Evolutionary conservation across 176 grass and related monocot species (phyloP).

Genomic region (Ananas comosus): DNA sequence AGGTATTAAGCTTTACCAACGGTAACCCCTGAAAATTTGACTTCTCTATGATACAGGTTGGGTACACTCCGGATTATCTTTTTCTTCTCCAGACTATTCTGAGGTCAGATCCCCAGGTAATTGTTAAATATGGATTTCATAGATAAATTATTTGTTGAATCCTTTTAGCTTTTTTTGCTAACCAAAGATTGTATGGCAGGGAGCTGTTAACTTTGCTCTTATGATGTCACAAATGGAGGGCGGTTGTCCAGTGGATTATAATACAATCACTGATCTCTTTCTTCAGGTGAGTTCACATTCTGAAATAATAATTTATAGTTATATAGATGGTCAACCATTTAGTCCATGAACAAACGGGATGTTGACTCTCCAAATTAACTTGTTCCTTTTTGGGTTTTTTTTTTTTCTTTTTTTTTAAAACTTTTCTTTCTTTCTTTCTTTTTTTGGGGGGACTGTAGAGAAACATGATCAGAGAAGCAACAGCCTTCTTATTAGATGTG

Average conservation of each 20-base stretch:
- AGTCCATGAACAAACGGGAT: neutral
- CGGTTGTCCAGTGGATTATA: constrained; percentile 84
- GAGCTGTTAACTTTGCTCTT: constrained; percentile 95
- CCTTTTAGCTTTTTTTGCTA: constrained; percentile 1
- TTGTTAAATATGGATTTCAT: no score
- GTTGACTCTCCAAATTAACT: neutral
- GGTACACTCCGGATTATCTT: constrained; percentile 90
- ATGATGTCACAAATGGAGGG: constrained; percentile 99
- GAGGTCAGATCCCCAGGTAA: constrained; percentile 87
- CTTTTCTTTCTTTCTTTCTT: no score
- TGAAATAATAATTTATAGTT: neutral
- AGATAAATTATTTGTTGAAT: neutral
- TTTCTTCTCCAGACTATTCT: constrained; percentile 93
- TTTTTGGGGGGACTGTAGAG: constrained; percentile 22
- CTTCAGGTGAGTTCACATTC: constrained; percentile 49
- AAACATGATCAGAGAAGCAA: constrained; percentile 90
- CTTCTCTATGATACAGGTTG: constrained; percentile 52
- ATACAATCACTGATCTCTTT: constrained; percentile 93
- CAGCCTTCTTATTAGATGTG: constrained; percentile 90
- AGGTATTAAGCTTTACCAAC: constrained; percentile 16
- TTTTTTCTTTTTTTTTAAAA: neutral
- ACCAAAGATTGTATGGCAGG: constrained; percentile 28
- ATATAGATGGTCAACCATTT: neutral
- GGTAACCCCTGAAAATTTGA: constrained; percentile 12
- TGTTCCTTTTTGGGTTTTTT: constrained; percentile 1